Evolutionary conservation across 305 asterid genomes (phyloP).

Genomic region (Fraxinus paxiana): DNA sequence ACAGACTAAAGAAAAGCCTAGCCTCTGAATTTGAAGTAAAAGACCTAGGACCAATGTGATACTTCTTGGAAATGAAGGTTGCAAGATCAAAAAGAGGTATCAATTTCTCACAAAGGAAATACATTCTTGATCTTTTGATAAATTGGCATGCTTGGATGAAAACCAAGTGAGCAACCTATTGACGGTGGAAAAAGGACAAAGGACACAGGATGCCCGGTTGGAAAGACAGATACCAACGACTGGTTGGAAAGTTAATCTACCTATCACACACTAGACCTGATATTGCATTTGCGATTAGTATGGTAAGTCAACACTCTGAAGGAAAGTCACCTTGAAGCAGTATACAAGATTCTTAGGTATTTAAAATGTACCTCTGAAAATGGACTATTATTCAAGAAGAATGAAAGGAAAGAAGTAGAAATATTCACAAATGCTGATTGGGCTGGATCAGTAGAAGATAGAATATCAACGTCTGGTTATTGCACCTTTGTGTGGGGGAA

Average conservation of each 20-base stretch:
- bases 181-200: neutral
- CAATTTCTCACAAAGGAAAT: too few relatives aligned
- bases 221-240: neutral
- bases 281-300: neutral
- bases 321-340: neutral
- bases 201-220: neutral
- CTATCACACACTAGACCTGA: neutral
- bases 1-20: too few relatives aligned
- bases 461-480: neutral
- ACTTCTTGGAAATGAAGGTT: too few relatives aligned
- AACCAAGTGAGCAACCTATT: too few relatives aligned
- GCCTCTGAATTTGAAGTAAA: too few relatives aligned
- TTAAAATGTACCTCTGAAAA: neutral
- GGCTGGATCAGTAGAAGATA: neutral
- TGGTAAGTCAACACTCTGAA: neutral
- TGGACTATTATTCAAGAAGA: neutral
- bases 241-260: neutral
- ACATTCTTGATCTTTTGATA: too few relatives aligned
- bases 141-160: too few relatives aligned
- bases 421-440: neutral
- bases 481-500: neutral
- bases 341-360: too few relatives aligned
- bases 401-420: neutral
- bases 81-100: too few relatives aligned
- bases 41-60: too few relatives aligned